phyloP scores from a whole-genome alignment of 768 basidiomycete genomes.

The Serendipita sp. region DNA sequence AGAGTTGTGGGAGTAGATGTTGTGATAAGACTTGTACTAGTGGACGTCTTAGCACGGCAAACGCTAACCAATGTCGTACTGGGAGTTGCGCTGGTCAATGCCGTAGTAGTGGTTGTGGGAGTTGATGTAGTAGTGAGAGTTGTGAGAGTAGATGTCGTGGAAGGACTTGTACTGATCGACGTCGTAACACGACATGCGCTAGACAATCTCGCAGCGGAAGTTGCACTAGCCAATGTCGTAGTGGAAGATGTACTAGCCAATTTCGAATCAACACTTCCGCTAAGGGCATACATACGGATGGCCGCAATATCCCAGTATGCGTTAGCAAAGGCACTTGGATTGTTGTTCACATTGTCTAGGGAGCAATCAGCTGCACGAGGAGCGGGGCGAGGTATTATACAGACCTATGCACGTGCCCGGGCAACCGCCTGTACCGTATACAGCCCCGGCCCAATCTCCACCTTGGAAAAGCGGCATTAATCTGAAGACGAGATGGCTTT shows the following conservation, averaged over 20 bases:
- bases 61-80: neutral
- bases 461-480: neutral
- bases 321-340: conserved; percentile 12
- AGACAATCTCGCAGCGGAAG: too few species aligned
- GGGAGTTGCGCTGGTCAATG: neutral
- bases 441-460: conserved; percentile 8
- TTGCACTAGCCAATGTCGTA: too few species aligned
- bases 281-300: conserved; percentile 11
- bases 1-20: too few species aligned
- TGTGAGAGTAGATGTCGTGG: too few species aligned
- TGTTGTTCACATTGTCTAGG: conserved; percentile 15
- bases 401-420: conserved; percentile 11
- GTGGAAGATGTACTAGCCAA: too few species aligned
- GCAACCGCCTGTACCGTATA: conserved; percentile 7
- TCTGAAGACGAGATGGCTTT: neutral
- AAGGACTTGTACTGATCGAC: too few species aligned
- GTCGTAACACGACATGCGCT: too few species aligned
- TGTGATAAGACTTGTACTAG: too few species aligned
- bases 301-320: conserved; percentile 14
- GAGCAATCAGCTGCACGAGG: neutral
- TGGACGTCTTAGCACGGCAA: neutral
- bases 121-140: too few species aligned
- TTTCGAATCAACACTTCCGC: too few species aligned
- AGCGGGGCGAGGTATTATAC: neutral
- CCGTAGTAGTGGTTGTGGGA: neutral